Conservation (phyloP, 352 stramenopile genomes). For the Phytophthora colocasiae region DNA sequence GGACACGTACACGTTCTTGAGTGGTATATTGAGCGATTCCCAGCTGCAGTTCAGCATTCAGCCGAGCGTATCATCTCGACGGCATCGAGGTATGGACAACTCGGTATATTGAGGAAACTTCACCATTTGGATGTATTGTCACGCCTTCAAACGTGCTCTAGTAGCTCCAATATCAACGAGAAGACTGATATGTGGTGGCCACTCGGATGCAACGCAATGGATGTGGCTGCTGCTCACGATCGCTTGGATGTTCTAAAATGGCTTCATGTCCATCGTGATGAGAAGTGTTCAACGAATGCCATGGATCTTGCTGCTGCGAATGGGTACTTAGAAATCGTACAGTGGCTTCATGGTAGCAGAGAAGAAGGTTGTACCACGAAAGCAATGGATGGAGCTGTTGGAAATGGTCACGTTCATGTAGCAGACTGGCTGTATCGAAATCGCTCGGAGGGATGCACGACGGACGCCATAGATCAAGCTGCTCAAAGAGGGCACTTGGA, state of each 20-base stretch:
- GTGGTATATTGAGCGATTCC: not conserved
- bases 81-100: not conserved
- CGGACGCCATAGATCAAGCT: not conserved
- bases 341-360: not conserved
- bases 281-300: not conserved
- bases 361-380: not conserved
- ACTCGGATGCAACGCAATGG: not conserved
- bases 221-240: not conserved
- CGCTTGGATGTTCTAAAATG: not conserved
- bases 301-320: not conserved
- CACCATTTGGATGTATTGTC: not conserved
- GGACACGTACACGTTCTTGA: not conserved
- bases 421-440: not conserved
- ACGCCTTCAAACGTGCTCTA: not conserved
- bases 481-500: not conserved
- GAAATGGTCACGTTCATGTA: not conserved
- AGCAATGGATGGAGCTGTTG: not conserved
- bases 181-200: not conserved
- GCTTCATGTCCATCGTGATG: constrained; percentile 1
- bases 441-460: not conserved
- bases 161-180: not conserved
- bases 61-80: not conserved
- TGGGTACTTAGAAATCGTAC: not conserved
- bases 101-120: not conserved
- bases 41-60: not conserved